Base-by-base conservation (phyloP, 805 yeast species). In the Yarrowia bubula region DNA sequence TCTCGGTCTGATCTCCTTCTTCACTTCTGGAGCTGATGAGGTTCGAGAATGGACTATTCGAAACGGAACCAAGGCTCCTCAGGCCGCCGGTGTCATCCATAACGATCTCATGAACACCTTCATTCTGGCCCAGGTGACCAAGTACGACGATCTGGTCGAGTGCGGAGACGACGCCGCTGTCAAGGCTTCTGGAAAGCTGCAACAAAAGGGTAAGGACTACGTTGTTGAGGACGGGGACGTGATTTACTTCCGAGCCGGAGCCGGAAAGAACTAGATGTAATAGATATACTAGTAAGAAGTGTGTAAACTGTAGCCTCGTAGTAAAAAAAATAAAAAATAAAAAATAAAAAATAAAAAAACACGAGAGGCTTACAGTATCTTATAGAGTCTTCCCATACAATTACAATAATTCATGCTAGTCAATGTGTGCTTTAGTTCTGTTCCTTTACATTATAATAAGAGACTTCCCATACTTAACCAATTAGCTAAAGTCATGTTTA, bases 1-100 rank as follows among this genome's bases (percentile, higher is more conserved):
- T 68, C 82, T 92, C 67, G 88, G 89, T 70, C 86, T 95, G 76
- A 92, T 92, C 70, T 91, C 97, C 64, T 95, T 88, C 82, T 95
- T 91, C 84, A 95, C 99, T 39, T 88, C 95, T 75, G 99, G 99
- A 71, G 89, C 96, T 46, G 90, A 90, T 68, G 99, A 95, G 80
- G 96, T 92, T 60, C 88, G 98, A 77, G 98, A 96, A 78, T 95
- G 99, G 99, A 95, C 99, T 39, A 86, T 95, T 69, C 86, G 98
- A 79, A 81, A 82, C 71, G 96, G 96, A 71, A 89, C 93, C 53
- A 87, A 90, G 71, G 98, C 98, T 64, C 99, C 99, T n/a, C 92
- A 89, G 74, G 98, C 99, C 50, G 99, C 99, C 22, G 98, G 98
- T 76, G 96, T 95, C 50, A 93, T 93, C 72, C 99, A 95, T 78